Evolutionary conservation across 1,139 yeast genomes (phyloP).

Genomic region (Geotrichum restrictum): DNA sequence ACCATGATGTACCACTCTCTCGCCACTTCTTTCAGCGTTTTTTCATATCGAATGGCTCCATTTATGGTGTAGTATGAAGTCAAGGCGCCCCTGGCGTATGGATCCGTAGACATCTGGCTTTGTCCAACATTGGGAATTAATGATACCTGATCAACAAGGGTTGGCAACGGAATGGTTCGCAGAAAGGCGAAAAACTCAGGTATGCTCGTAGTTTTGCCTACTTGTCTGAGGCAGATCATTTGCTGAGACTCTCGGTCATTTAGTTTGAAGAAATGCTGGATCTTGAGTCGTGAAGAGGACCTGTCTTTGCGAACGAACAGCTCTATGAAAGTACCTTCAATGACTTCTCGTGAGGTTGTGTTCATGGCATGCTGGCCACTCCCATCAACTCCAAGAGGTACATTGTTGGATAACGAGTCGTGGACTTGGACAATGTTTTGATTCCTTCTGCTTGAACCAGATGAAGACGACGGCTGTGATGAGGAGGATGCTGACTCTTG

Average conservation of each 20-base stretch:
- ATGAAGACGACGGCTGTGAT: too few species aligned
- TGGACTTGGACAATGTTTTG: not conserved
- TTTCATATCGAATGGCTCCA: not conserved
- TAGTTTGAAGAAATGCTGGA: slow-evolving; percentile 12
- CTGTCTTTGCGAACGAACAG: not conserved
- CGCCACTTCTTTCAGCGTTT: not conserved
- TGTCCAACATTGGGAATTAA: not conserved
- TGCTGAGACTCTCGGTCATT: slow-evolving; percentile 10
- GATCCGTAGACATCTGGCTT: not conserved
- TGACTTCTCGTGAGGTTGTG: not conserved
- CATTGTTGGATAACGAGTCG: not conserved
- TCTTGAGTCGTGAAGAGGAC: not conserved
- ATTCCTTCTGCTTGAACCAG: not conserved
- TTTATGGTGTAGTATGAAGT: not conserved
- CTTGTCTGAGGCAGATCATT: slow-evolving; percentile 9
- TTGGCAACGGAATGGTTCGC: slow-evolving; percentile 4
- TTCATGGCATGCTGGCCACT: not conserved
- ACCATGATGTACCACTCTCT: slow-evolving; percentile 13
- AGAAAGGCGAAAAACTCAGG: slow-evolving; percentile 5
- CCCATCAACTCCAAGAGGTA: not conserved
- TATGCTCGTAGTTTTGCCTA: slow-evolving; percentile 11
- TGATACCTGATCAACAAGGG: not conserved
- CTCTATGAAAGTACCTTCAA: slow-evolving; percentile 14
- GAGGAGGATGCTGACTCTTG: not conserved
- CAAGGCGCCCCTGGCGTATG: not conserved